A percentile compares a stretch with the other conserved stretches of the same genome.
Conservation (phyloP, 345 rosid genomes). For the Tarenaya hassleriana region DNA sequence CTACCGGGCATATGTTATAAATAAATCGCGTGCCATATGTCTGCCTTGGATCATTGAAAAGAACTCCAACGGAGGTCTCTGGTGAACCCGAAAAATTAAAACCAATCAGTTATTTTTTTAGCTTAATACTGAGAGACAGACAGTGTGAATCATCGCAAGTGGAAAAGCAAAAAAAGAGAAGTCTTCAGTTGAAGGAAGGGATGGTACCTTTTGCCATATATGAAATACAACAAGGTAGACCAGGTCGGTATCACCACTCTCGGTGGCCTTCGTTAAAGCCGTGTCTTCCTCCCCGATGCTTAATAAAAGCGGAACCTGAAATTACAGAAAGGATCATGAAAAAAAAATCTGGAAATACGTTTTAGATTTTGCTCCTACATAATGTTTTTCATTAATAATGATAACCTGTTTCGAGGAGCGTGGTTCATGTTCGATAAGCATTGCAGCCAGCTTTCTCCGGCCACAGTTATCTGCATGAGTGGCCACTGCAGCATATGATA, state of each 20-base stretch:
- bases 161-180: background rate
- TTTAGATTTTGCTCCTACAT: background rate
- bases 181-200: background rate
- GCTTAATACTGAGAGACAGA: too few relatives aligned
- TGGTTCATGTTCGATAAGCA: conserved; percentile 96
- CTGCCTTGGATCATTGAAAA: conserved; percentile 86
- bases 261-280: conserved; percentile 84
- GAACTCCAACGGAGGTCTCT: conserved; percentile 82
- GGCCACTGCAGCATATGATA: conserved; percentile 98
- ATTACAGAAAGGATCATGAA: conserved; percentile 12
- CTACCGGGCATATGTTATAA: conserved; percentile 70
- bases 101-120: conserved; percentile 9
- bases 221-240: conserved; percentile 93
- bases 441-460: conserved; percentile 87
- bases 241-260: conserved; percentile 95
- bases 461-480: conserved; percentile 96
- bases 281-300: conserved; percentile 97
- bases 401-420: conserved; percentile 84
- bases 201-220: conserved; percentile 86
- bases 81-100: conserved; percentile 30
- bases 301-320: conserved; percentile 84
- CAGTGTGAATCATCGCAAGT: too few relatives aligned
- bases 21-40: conserved; percentile 78
- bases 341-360: conserved; percentile 10
- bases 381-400: conserved; percentile 8